Base-by-base conservation (phyloP, 805 yeast species). In the Pichia cabralensis region DNA sequence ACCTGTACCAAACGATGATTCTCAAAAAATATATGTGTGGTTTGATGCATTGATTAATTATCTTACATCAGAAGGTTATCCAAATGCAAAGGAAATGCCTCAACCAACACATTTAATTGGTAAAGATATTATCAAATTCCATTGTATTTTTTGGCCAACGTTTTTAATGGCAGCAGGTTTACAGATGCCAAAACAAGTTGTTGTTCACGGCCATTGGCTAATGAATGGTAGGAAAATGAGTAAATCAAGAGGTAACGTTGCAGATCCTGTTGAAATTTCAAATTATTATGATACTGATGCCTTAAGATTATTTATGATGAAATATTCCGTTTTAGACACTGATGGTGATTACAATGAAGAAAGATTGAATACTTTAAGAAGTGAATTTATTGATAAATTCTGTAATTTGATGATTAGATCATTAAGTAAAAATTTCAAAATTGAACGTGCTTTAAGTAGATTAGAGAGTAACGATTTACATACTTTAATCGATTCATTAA, bases 201-300 rank as follows among this genome's bases (percentile, higher is more conserved):
- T 86, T 6, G 95, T 92, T 2, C 98, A 92, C 61, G 79, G 94
- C 6, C 98, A 92, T 55, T 92, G 97, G 97, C 63, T 88, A 16
- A 71, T 80, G 55, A 80, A 76, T 22, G 97, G 97, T 0, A 62
- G 74, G 28, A 92, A 92, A 52, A 92, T 92, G 98, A 82, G 95
- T 33, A 92, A 92, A 49, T 79, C 94, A 37, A 60, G 76, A 35
- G 96, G 96, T 1, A 92, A 92, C 52, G 96, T 89, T 8, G 94
- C 89, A 5, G 96, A 92, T 49, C 98, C 98, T 0, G 51, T 81
- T 14, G 70, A 61, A n/a, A 65, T 79, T 21, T 62, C 73, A 4
- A 63, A 70, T 1, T 54, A 64, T 27, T 83, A 80, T 47, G 95
- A 86, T 0, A 55, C 66, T n/a, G 92, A 82, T 53, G 58, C 82